Conservation (phyloP, 129 eudicot genomes). For the Flaveria trinervia region DNA sequence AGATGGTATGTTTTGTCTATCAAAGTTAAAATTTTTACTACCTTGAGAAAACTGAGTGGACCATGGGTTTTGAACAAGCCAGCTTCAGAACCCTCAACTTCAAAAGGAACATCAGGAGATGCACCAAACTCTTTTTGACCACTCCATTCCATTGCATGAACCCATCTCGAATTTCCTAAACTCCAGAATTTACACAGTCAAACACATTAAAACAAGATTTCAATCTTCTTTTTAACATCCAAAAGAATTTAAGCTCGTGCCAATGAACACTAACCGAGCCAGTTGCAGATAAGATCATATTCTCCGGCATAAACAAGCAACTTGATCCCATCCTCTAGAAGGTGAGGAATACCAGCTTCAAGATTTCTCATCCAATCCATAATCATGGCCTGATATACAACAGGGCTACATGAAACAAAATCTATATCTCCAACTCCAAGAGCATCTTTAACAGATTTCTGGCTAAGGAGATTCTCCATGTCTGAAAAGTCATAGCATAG, state of each 20-base stretch:
- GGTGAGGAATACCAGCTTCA: slow-evolving; percentile 84
- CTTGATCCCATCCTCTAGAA: slow-evolving; percentile 86
- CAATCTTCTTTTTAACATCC: neutral
- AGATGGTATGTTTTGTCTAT: neutral
- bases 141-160: slow-evolving; percentile 94
- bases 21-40: slow-evolving; percentile 18
- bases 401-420: slow-evolving; percentile 84
- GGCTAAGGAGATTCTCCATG: slow-evolving; percentile 69
- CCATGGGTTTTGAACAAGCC: slow-evolving; percentile 75
- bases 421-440: slow-evolving; percentile 85
- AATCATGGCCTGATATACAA: slow-evolving; percentile 82
- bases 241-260: neutral
- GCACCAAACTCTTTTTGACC: slow-evolving; percentile 77
- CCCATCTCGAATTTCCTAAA: slow-evolving; percentile 95
- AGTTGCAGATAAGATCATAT: slow-evolving; percentile 97
- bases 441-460: slow-evolving; percentile 67
- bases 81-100: slow-evolving; percentile 82
- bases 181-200: neutral
- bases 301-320: slow-evolving; percentile 93
- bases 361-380: slow-evolving; percentile 98
- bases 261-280: slow-evolving; percentile 70
- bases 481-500: slow-evolving; percentile 94
- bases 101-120: slow-evolving; percentile 64
- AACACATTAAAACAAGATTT: neutral
- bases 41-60: slow-evolving; percentile 89